Evolutionary conservation across 2,329 filamentous ascomycete genomes (phyloP), one percentile per base, ranked within the genome.

Genomic region (Pestalotiopsis sp.): DNA sequence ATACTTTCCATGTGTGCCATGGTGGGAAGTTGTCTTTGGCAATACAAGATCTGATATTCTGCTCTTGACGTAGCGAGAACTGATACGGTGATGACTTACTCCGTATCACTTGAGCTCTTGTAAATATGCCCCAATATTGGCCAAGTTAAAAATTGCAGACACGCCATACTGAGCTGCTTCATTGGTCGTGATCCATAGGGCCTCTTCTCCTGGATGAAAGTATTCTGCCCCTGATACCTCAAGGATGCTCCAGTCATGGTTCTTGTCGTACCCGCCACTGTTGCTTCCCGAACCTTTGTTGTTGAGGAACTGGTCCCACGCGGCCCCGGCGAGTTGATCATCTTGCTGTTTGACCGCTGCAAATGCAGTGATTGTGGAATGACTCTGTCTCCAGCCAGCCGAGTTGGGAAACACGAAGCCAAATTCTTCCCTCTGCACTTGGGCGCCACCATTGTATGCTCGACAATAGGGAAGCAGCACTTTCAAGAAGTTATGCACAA

Each of bases 101-200:
- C 31, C 9, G 7, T 36, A 36, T 36, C n/a, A 76, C 73, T 85
- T 84, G 65, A 60, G 17, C 14, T 4, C 31, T 61, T 39, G 68
- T 38, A 77, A 69, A 7, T 73, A 73, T 68, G 71, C 66, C 23
- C 72, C 71, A n/a, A 82, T 76, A 49, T 82, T 73, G 3, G 85
- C 86, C 71, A 90, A 71, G 65, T 88, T 84, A 72, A 87, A 84
- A 68, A 90, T 89, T 0, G 83, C 86, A 1, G 86, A 85, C 62
- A 89, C 71, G 0, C 88, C 88, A 74, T 89, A 90, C 67, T 86
- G 80, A 0, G 87, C 86, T 6, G 83, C 81, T 56, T 85, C 85
- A 72, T 90, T 90, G 0, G 88, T 89, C 2, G 83, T 82, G 1
- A 90, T 72, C 87, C 88, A 90, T 14, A n/a, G 17, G 9, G 59